Base-by-base conservation (phyloP, 179 eudicot species). In the Amaranthus tricolor region DNA sequence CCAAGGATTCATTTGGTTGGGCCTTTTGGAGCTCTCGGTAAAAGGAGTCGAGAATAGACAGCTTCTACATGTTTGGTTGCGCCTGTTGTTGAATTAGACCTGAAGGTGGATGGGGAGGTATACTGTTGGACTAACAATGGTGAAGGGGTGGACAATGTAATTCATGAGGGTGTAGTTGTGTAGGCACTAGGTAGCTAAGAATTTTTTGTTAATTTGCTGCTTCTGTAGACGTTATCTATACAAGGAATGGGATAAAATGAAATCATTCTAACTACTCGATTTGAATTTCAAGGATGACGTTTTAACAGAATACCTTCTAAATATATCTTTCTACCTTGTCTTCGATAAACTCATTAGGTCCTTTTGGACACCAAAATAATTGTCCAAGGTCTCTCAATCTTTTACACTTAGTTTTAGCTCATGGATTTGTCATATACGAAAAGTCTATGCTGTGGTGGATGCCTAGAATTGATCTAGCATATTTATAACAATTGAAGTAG, bases 111-210 rank as follows among this genome's bases (percentile, higher is more conserved):
- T 17, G 19, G 6, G 20, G 7, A 16, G 62, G 8, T 58, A 58
- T 9, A 19, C 19, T 58, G 62, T 58, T 58, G n/a, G 62, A 58
- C 62, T 58, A 58, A 58, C 62, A 58, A 17, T 58, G 31, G 62
- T 58, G 21, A 24, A n/a, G 65, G 11, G 65, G 47, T 24, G 21
- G 65, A 21, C 44, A 9, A 24, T 61, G 15, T 21, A 6, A 6
- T 43, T 1, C 11, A 58, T 17, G 62, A n/a, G n/a, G n/a, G n/a
- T n/a, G n/a, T n/a, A n/a, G n/a, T n/a, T n/a, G n/a, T n/a, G n/a
- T n/a, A n/a, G n/a, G n/a, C n/a, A n/a, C n/a, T n/a, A n/a, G n/a
- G n/a, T n/a, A n/a, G n/a, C n/a, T n/a, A n/a, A n/a, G n/a, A n/a
- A n/a, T n/a, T n/a, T n/a, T n/a, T n/a, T n/a, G n/a, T n/a, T n/a